Evolutionary conservation across 352 stramenopile species (phyloP), one percentile per base, ranked within the genome.

Genomic region (Phytophthora ramorum): DNA sequence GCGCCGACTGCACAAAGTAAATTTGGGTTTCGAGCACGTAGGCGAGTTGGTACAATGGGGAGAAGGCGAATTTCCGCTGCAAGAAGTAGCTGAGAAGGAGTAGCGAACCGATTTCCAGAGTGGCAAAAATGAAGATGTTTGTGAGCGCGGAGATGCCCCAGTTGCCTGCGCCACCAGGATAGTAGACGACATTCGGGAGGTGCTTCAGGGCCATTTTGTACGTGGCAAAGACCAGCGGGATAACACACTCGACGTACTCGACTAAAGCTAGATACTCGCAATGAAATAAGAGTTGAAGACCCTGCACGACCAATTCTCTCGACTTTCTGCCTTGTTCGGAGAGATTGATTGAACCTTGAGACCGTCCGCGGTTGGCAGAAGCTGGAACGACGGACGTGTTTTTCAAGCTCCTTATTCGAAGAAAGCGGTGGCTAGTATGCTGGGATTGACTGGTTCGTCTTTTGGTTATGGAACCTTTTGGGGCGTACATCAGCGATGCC

Each of bases 171-270:
- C 56, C 56, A 20, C 43, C 34, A 65, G 45, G 55, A n/a, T 65
- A 85, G 56, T 79, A 85, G 17, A 49, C 32, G 24, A 63, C 65
- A 28, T 76, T 76, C 9, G 76, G 74, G 8, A 85, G 43, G 14
- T 76, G 24, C 28, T 63, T 61, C 4, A 85, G 50, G 41, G 72
- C 45, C 14, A 67, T 46, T 32, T 76, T 69, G 54, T 78, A 80
- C 10, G 62, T n/a, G 4, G 55, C 67, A 37, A 75, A 83, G 1
- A 78, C 43, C 8, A 72, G 51, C 5, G 75, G 75, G 16, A 81
- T 57, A 19, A 81, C 45, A n/a, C 69, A 77, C 54, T 79, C 71
- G 28, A 83, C 57, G 55, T 83, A 83, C 43, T 83, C 71, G 20
- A 69, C 60, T 0, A 83, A 48, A 3, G 64, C 35, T 10, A 79